A percentile compares a stretch with the other conserved stretches of the same genome.
Conservation (phyloP, 1,284 basidiomycete genomes). For the Takashimella tepidaria region DNA sequence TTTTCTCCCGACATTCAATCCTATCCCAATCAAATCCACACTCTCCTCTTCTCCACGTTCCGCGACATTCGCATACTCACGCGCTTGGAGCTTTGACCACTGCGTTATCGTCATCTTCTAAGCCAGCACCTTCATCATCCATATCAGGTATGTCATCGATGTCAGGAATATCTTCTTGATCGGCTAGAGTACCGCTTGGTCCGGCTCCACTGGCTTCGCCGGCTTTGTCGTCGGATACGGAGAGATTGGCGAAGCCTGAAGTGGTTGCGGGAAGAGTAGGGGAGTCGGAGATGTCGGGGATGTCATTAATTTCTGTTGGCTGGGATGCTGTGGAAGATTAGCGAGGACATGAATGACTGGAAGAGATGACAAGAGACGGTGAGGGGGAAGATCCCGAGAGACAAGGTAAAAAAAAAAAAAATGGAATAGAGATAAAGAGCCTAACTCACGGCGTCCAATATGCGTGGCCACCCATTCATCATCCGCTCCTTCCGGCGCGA, state of each 20-base stretch:
- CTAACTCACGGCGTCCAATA: constrained; percentile 39
- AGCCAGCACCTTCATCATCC: constrained; percentile 66
- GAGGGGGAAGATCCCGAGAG: background rate
- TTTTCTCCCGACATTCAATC: no score
- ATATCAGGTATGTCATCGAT: constrained; percentile 90
- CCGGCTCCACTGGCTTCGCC: no score
- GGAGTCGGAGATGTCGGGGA: constrained; percentile 43
- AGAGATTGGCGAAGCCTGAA: constrained; percentile 47
- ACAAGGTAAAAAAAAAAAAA: background rate
- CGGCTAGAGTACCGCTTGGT: no score
- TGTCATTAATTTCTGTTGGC: constrained; percentile 22
- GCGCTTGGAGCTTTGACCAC: constrained; percentile 41
- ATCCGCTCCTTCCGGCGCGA: constrained; percentile 15
- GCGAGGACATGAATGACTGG: no score
- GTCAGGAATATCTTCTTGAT: constrained; percentile 62
- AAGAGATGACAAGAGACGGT: background rate
- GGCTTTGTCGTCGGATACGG: background rate
- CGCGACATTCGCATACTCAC: no score
- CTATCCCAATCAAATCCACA: no score
- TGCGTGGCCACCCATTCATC: constrained; percentile 53
- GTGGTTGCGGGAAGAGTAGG: constrained; percentile 39
- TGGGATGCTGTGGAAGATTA: constrained; percentile 17
- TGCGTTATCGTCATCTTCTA: constrained; percentile 70
- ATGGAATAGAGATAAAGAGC: background rate
- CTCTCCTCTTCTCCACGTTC: no score